These are phyloP conservation scores for Rhodofomes roseus DNA, from an alignment of 1,284 basidiomycete genomes.

Conservation along the genomic window DNA sequence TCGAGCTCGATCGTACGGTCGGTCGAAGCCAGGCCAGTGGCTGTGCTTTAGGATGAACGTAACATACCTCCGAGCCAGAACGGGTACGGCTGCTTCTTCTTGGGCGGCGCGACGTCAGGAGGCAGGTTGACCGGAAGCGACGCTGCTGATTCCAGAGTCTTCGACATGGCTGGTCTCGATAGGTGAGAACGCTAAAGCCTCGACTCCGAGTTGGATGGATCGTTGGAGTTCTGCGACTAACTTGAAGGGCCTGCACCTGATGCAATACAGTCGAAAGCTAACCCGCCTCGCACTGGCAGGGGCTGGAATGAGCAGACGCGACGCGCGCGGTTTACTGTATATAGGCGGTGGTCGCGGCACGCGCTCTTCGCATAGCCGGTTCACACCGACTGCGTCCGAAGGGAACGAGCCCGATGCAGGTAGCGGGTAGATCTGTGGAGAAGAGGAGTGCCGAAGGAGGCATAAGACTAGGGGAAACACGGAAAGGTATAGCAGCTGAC, in stretches of 20 bases:
- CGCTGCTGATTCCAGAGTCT: constrained; percentile 5
- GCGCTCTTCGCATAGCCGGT: constrained; percentile 1
- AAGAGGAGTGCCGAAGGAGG: neutral
- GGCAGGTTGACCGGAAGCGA: constrained; percentile 2
- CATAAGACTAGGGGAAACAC: neutral
- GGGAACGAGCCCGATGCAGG: neutral
- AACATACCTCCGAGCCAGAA: constrained; percentile 77
- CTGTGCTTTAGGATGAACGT: neutral
- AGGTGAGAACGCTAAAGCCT: neutral
- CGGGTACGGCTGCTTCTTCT: constrained; percentile 69
- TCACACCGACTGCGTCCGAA: neutral
- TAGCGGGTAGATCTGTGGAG: neutral
- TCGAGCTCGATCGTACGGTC: neutral
- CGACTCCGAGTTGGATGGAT: neutral
- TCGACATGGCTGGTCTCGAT: constrained; percentile 6
- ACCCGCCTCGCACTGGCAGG: neutral
- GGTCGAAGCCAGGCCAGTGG: neutral
- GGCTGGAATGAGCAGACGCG: neutral
- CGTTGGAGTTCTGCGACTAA: neutral
- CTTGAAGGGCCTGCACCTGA: neutral
- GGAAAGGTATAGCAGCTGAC: neutral
- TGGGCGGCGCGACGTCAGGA: constrained; percentile 9
- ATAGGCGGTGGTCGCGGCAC: neutral
- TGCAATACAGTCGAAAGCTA: neutral
- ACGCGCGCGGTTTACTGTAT: neutral